A percentile compares a stretch with the other conserved stretches of the same genome.
These are phyloP conservation scores for Penicillium silybi DNA, from an alignment of 495 filamentous ascomycete genomes.

Conservation along the genomic window DNA sequence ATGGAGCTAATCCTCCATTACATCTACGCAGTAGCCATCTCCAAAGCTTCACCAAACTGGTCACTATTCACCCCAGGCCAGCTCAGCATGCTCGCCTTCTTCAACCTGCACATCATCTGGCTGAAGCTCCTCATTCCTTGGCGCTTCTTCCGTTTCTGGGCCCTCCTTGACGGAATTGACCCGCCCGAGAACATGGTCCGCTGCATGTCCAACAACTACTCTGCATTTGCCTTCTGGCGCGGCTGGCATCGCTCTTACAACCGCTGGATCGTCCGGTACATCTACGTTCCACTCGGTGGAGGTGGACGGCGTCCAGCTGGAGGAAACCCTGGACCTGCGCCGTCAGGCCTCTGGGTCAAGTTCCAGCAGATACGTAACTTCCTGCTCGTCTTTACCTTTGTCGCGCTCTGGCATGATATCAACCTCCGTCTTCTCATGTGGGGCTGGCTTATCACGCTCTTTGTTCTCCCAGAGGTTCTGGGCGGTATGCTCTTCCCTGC, in stretches of 20 bases:
- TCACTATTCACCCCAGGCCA: slow-evolving; percentile 80
- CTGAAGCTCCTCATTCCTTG: slow-evolving; percentile 94
- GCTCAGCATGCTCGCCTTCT: slow-evolving; percentile 86
- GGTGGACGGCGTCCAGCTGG: slow-evolving; percentile 19
- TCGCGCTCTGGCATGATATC: slow-evolving; percentile 98
- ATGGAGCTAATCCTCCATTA: slow-evolving; percentile 96
- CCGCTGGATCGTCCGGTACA: slow-evolving; percentile 88
- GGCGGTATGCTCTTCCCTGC: slow-evolving; percentile 68
- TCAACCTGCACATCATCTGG: slow-evolving; percentile 98
- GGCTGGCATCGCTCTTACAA: slow-evolving; percentile 94
- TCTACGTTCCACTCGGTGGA: slow-evolving; percentile 90
- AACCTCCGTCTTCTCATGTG: slow-evolving; percentile 87
- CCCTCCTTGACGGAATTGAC: slow-evolving; percentile 83
- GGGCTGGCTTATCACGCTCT: slow-evolving; percentile 93
- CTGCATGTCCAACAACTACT: slow-evolving; percentile 95
- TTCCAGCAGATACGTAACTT: slow-evolving; percentile 58
- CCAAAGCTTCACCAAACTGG: slow-evolving; percentile 76
- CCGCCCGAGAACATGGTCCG: slow-evolving; percentile 98
- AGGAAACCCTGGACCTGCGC: slow-evolving; percentile 11
- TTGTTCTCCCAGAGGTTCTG: slow-evolving; percentile 84
- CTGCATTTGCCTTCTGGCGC: slow-evolving; percentile 89
- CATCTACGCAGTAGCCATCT: slow-evolving; percentile 91
- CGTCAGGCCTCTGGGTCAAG: slow-evolving; percentile 25
- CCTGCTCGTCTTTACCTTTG: slow-evolving; percentile 90
- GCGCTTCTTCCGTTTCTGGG: slow-evolving; percentile 97